Conservation (phyloP, 2,329 filamentous ascomycete species). For the Leptographium flavum region DNA sequence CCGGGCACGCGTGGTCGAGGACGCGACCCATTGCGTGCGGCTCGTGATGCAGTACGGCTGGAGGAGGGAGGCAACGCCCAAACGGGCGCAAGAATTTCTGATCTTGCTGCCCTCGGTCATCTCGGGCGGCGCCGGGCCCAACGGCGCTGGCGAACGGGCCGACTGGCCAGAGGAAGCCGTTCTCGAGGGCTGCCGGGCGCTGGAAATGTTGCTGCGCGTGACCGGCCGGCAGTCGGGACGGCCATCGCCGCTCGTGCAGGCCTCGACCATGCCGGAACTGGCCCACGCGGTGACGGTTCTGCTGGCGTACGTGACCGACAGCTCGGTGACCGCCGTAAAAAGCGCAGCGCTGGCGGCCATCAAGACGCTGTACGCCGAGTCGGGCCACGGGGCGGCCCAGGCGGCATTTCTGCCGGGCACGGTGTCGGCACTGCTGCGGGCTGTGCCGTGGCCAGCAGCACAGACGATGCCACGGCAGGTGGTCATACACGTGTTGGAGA, state of each 20-base stretch:
- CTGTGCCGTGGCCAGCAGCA: conserved; percentile 53
- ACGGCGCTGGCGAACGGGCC: conserved; percentile 22
- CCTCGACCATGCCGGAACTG: conserved; percentile 57
- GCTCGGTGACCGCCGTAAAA: conserved; percentile 53
- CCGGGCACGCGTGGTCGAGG: conserved; percentile 58
- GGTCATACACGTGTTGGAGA: conserved; percentile 45
- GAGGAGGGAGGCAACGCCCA: conserved; percentile 53
- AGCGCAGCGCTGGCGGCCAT: conserved; percentile 54
- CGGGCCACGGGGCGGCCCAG: conserved; percentile 60
- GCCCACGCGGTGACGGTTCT: conserved; percentile 73
- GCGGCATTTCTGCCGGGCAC: conserved; percentile 81
- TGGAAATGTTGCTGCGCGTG: conserved; percentile 50
- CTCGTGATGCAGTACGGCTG: conserved; percentile 67
- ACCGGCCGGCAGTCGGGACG: conserved; percentile 21
- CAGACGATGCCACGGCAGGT: conserved; percentile 42
- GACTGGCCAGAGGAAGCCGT: conserved; percentile 58
- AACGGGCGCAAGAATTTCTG: conserved; percentile 70
- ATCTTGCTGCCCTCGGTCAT: conserved; percentile 73
- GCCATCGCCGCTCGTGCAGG: conserved; percentile 31
- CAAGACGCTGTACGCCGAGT: conserved; percentile 42
- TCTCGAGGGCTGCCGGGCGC: conserved; percentile 53
- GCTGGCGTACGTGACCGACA: conserved; percentile 56
- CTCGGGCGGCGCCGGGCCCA: conserved; percentile 51
- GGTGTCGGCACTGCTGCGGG: conserved; percentile 65
- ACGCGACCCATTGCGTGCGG: conserved; percentile 60